A percentile compares a stretch with the other conserved stretches of the same genome.
These are phyloP conservation scores for Metschnikowia vanudenii DNA, from an alignment of 805 yeast species.

Conservation along the genomic window DNA sequence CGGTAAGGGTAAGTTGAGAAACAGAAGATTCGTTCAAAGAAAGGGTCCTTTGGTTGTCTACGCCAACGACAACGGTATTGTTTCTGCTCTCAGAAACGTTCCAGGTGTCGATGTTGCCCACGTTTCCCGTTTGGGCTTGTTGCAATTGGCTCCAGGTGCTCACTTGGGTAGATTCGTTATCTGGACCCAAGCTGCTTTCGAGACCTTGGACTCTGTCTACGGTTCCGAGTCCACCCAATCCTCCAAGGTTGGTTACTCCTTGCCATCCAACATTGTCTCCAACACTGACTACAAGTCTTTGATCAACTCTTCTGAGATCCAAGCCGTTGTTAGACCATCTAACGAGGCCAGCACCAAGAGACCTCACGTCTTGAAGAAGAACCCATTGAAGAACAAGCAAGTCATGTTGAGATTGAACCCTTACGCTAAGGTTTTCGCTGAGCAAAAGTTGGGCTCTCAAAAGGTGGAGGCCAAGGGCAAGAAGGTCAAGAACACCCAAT, in stretches of 20 bases:
- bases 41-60: conserved; percentile 99
- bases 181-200: conserved; percentile 99
- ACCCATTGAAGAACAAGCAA: conserved; percentile 96
- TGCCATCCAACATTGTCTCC: conserved; percentile 92
- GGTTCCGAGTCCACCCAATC: conserved; percentile 86
- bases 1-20: conserved; percentile 99
- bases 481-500: conserved; percentile 66
- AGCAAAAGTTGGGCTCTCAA: conserved; percentile 83
- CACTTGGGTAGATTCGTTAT: conserved; percentile 99
- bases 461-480: conserved; percentile 67
- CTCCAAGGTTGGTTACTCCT: conserved; percentile 82
- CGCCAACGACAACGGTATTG: conserved; percentile 96
- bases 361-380: conserved; percentile 94
- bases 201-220: conserved; percentile 95
- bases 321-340: conserved; percentile 94
- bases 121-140: conserved; percentile 88
- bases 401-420: conserved; percentile 98
- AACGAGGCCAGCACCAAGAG: conserved; percentile 93
- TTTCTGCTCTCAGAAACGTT: conserved; percentile 98
- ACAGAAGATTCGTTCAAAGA: conserved; percentile 99
- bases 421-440: conserved; percentile 95
- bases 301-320: conserved; percentile 99
- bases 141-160: conserved; percentile 99
- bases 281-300: conserved; percentile 95
- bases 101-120: conserved; percentile 99